These are phyloP conservation scores for Pleurotus tuber-regium DNA, from an alignment of 768 basidiomycete genomes.

Conservation along the genomic window DNA sequence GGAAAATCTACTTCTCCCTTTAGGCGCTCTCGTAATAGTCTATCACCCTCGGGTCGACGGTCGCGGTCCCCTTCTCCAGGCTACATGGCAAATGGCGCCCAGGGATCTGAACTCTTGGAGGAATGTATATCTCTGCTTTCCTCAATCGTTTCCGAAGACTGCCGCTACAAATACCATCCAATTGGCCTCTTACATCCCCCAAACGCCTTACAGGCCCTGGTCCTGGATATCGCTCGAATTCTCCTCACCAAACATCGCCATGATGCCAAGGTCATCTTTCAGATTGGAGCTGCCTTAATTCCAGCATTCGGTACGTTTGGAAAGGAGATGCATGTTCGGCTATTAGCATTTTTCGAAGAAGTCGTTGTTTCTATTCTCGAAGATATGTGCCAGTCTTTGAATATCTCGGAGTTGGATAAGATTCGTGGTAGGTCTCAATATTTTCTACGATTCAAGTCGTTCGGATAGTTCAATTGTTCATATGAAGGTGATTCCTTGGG, in stretches of 20 bases:
- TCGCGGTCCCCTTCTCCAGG: constrained; percentile 53
- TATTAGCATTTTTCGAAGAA: constrained; percentile 70
- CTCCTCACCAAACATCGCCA: constrained; percentile 54
- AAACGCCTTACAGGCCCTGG: constrained; percentile 69
- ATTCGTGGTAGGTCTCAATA: neutral
- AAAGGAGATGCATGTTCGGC: constrained; percentile 55
- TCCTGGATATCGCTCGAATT: constrained; percentile 69
- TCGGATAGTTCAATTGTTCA: neutral
- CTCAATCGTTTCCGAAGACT: constrained; percentile 71
- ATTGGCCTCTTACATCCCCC: constrained; percentile 70
- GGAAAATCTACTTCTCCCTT: constrained; percentile 39
- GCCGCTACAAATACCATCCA: constrained; percentile 57
- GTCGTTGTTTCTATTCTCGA: constrained; percentile 35
- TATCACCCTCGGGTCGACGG: constrained; percentile 39
- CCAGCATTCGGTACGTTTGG: constrained; percentile 73
- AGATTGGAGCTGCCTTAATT: constrained; percentile 67
- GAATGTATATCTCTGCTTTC: constrained; percentile 58
- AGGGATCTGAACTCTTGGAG: constrained; percentile 52
- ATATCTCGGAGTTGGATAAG: neutral
- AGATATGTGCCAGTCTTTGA: neutral
- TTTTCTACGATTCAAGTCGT: neutral
- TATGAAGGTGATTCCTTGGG: neutral
- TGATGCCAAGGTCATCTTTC: constrained; percentile 50
- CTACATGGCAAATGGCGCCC: constrained; percentile 22
- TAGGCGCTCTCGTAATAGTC: constrained; percentile 42